Evolutionary conservation across 352 stramenopile genomes (phyloP), one percentile per base, ranked within the genome.

Genomic region (Phytopythium aichiense): DNA sequence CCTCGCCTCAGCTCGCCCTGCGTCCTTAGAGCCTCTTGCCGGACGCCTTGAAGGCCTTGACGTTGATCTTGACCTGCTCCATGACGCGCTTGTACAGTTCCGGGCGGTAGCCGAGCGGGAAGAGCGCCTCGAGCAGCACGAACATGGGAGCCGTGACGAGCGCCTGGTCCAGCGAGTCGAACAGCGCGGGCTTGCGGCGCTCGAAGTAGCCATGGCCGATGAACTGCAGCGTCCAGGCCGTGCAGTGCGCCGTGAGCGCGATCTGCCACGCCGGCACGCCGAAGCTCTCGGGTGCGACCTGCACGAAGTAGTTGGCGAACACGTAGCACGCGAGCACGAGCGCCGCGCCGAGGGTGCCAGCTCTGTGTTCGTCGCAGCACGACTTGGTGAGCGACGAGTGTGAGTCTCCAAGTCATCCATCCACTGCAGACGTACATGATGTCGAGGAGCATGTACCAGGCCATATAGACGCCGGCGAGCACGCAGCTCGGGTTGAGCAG

Each of bases 171-270:
- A 95, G 67, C 57, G 86, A 95, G 61, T 96, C 87, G 7, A 97
- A 72, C 1, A 97, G 75, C 52, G 90, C 90, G 0, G 90, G 90
- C 46, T 91, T 89, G 56, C 87, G 83, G 43, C 83, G 79, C 65
- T 97, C 90, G 23, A 91, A 95, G 35, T 96, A 72, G 25, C 76
- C 82, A 70, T 97, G 89, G 51, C 88, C 89, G 66, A 95, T 85
- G 57, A 97, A 94, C 68, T 94, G 79, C 18, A 87, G 57, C 53
- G 88, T 84, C 88, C 87, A 97, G 1, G 71, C 73, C 1, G 58
- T 61, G 1, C 83, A 57, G 63, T 96, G 82, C 38, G 93, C 69
- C 3, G 69, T 64, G 13, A 92, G 59, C 7, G 77, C 72, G 43
- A 91, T 66, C 52, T 82, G 59, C 85, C 87, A 92, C 20, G 71